Evolutionary conservation across 2,329 filamentous ascomycete genomes (phyloP).

Genomic region (Aurifilum marmelostoma): DNA sequence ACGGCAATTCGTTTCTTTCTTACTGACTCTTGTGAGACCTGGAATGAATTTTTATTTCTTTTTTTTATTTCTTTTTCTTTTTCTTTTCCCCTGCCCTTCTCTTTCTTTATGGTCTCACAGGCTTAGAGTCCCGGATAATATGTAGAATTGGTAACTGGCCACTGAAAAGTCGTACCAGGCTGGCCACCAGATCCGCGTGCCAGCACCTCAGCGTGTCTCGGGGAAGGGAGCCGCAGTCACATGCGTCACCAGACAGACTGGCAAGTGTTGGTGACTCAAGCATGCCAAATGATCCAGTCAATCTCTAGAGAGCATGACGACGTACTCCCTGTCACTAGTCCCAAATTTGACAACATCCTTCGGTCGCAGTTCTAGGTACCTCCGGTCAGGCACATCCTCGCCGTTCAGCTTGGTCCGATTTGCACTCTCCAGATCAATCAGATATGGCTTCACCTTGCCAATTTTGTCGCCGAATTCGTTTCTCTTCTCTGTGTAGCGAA

Average conservation of each 20-base stretch:
- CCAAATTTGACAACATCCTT: slow-evolving; percentile 91
- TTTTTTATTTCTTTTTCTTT: neutral
- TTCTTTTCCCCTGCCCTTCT: neutral
- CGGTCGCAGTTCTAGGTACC: slow-evolving; percentile 84
- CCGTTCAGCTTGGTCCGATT: slow-evolving; percentile 88
- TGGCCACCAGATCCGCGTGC: slow-evolving; percentile 1
- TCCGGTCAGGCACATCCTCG: slow-evolving; percentile 70
- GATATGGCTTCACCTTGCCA: slow-evolving; percentile 80
- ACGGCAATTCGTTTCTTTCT: slow-evolving; percentile 1
- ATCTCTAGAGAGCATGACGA: slow-evolving; percentile 76
- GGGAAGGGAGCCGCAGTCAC: slow-evolving; percentile 17
- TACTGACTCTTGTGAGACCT: slow-evolving; percentile 19
- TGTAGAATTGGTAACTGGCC: neutral
- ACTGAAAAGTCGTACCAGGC: slow-evolving; percentile 1
- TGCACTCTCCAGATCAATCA: slow-evolving; percentile 91
- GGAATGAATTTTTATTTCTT: neutral
- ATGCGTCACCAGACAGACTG: slow-evolving; percentile 8
- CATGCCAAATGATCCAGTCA: slow-evolving; percentile 33
- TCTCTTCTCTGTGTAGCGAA: slow-evolving; percentile 79
- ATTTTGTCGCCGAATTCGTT: slow-evolving; percentile 87
- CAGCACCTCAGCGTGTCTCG: slow-evolving; percentile 15
- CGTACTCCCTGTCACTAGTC: slow-evolving; percentile 87
- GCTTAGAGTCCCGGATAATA: slow-evolving; percentile 3
- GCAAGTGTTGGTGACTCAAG: neutral
- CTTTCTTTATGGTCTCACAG: slow-evolving; percentile 7